Percentiles rank a stretch among this genome's conserved stretches.
Conservation (phyloP, 2,329 filamentous ascomycete genomes). For the Verticillium klebahnii region DNA sequence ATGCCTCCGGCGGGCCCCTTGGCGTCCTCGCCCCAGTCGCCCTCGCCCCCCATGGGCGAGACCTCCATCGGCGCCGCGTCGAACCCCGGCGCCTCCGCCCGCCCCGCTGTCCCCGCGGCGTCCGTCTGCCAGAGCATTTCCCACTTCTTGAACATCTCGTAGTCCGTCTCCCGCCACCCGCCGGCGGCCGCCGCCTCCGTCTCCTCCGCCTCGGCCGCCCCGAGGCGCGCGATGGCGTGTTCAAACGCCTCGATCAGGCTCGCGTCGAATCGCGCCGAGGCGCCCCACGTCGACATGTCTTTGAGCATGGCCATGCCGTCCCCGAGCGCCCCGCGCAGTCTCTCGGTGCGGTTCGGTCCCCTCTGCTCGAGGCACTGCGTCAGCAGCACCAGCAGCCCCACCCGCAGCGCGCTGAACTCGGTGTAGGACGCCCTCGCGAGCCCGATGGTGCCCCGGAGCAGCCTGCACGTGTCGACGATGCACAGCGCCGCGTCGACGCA, state of each 20-base stretch:
- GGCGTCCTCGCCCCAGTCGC: not conserved
- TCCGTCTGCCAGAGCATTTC: constrained; percentile 40
- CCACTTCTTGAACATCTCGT: constrained; percentile 33
- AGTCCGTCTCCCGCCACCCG: constrained; percentile 28
- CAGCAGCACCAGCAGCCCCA: constrained; percentile 44
- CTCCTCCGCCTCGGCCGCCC: constrained; percentile 32
- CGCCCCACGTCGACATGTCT: constrained; percentile 47
- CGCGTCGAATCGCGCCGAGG: constrained; percentile 46
- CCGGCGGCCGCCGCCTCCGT: constrained; percentile 23
- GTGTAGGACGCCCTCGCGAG: constrained; percentile 51
- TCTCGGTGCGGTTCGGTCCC: constrained; percentile 19
- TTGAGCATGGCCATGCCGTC: constrained; percentile 46
- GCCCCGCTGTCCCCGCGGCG: not conserved
- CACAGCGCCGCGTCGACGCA: constrained; percentile 48
- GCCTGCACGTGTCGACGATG: constrained; percentile 44
- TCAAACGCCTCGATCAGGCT: constrained; percentile 50
- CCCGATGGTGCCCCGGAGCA: constrained; percentile 44
- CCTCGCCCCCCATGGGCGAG: constrained; percentile 14
- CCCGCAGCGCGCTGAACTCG: constrained; percentile 51
- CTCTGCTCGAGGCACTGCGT: constrained; percentile 32
- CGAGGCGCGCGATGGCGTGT: constrained; percentile 39
- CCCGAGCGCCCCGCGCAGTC: constrained; percentile 38
- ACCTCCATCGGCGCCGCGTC: constrained; percentile 16
- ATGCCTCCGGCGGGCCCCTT: constrained; percentile 11
- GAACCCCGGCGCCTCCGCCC: constrained; percentile 14